Percentiles rank a stretch among this genome's conserved stretches.
These are phyloP conservation scores for Umbelopsis sp. DNA, from an alignment of 192 early-diverging fungal genomes.

Conservation along the genomic window DNA sequence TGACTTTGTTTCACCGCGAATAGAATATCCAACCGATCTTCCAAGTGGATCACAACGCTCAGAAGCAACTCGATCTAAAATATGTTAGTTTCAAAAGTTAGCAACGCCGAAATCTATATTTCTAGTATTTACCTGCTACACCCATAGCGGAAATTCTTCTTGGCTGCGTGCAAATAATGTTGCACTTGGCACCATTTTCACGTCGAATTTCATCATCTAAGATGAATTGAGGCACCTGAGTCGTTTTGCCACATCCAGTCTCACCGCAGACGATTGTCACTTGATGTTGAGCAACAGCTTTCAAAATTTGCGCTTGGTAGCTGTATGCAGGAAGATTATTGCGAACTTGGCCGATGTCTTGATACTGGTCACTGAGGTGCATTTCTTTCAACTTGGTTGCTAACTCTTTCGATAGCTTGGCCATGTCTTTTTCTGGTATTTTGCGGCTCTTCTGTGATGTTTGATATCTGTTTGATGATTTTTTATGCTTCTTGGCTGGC, in stretches of 20 bases:
- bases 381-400: conserved; percentile 16
- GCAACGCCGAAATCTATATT: background rate
- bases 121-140: conserved; percentile 26
- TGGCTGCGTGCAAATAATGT: conserved; percentile 69
- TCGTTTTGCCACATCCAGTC: conserved; percentile 77
- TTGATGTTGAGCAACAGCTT: conserved; percentile 50
- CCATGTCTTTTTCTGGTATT: background rate
- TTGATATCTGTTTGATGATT: background rate
- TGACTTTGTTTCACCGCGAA: conserved; percentile 40
- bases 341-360: conserved; percentile 44
- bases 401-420: conserved; percentile 14
- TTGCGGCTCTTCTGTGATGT: conserved; percentile 5
- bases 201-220: conserved; percentile 60
- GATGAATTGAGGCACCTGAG: conserved; percentile 84
- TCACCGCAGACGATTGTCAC: conserved; percentile 79
- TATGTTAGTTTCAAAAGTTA: too few species aligned
- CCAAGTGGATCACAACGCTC: conserved; percentile 36
- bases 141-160: conserved; percentile 41
- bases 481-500: background rate
- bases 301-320: conserved; percentile 58
- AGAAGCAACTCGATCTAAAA: conserved; percentile 40
- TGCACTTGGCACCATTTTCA: conserved; percentile 47
- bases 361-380: conserved; percentile 31
- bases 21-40: conserved; percentile 40
- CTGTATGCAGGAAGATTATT: conserved; percentile 65